Percentiles rank a stretch among this genome's conserved stretches.
These are phyloP conservation scores for Lasiosphaeria ovina DNA, from an alignment of 495 filamentous ascomycete species.

Conservation along the genomic window DNA sequence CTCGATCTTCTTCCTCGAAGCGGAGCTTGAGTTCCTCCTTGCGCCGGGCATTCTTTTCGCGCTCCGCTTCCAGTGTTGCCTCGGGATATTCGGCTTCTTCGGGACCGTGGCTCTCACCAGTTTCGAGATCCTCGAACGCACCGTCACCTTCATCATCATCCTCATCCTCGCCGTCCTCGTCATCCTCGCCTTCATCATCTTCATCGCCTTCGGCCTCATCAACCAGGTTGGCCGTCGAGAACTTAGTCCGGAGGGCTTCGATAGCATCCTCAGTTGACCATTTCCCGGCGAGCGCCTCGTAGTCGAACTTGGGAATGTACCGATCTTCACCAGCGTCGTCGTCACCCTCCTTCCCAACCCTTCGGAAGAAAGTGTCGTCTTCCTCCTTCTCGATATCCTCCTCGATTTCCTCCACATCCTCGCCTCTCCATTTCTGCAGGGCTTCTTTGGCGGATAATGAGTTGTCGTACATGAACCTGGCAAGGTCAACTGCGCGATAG, in stretches of 20 bases:
- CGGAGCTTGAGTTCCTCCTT: constrained; percentile 93
- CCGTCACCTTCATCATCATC: constrained; percentile 74
- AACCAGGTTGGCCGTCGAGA: constrained; percentile 65
- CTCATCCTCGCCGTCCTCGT: constrained; percentile 61
- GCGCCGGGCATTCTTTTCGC: constrained; percentile 81
- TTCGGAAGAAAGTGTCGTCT: constrained; percentile 83
- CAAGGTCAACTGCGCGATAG: constrained; percentile 76
- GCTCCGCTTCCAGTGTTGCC: constrained; percentile 59
- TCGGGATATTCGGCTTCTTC: constrained; percentile 35
- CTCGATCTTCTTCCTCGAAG: constrained; percentile 95
- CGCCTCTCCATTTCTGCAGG: constrained; percentile 74
- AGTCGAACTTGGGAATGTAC: constrained; percentile 73
- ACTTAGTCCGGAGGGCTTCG: constrained; percentile 68
- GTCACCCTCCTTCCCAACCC: constrained; percentile 59
- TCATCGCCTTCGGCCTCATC: constrained; percentile 50
- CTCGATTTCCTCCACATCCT: constrained; percentile 55
- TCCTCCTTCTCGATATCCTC: constrained; percentile 60
- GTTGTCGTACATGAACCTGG: constrained; percentile 84
- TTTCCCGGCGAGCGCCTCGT: constrained; percentile 74
- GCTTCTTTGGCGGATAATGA: constrained; percentile 72
- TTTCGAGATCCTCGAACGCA: constrained; percentile 86
- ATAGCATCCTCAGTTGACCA: constrained; percentile 79
- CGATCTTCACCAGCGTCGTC: constrained; percentile 70
- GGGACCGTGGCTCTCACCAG: constrained; percentile 55
- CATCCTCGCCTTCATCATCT: constrained; percentile 71